Conservation (phyloP, 768 basidiomycete genomes). For the Boletus sensibilis region DNA sequence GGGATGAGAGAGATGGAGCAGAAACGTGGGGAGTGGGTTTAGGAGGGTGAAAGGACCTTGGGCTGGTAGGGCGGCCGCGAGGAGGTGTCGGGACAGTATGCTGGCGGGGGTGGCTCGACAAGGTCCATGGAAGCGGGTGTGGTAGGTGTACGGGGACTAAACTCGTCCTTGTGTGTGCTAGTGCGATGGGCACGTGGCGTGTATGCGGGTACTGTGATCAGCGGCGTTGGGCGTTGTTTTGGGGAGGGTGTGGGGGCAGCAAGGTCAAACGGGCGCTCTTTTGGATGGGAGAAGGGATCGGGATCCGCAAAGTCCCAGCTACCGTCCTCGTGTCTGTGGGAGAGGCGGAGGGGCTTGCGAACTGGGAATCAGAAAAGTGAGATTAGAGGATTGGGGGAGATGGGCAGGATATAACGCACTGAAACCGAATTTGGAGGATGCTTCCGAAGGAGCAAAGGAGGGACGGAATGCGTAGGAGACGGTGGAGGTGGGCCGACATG, state of each 20-base stretch:
- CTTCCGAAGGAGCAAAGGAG: constrained; percentile 24
- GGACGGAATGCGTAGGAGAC: constrained; percentile 18
- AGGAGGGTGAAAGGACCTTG: constrained; percentile 1
- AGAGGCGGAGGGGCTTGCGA: constrained; percentile 28
- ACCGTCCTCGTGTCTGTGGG: constrained; percentile 14
- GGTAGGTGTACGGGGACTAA: constrained; percentile 14
- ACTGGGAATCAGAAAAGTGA: constrained; percentile 1
- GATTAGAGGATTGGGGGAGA: not conserved
- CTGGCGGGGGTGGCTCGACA: constrained; percentile 30
- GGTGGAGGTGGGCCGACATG: constrained; percentile 1
- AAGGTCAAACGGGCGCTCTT: constrained; percentile 2
- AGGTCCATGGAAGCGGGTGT: constrained; percentile 8
- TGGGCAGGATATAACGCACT: constrained; percentile 10
- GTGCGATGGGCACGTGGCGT: constrained; percentile 11
- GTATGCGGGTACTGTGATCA: constrained; percentile 1
- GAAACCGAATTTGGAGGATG: constrained; percentile 31
- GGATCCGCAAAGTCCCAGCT: constrained; percentile 35
- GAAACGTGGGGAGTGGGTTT: not conserved
- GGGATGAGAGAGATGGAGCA: not conserved
- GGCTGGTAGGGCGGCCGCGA: constrained; percentile 4
- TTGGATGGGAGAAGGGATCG: constrained; percentile 15
- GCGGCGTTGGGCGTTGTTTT: constrained; percentile 20
- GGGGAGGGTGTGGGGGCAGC: not conserved
- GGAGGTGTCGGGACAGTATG: constrained; percentile 19
- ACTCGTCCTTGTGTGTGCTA: constrained; percentile 25